Evolutionary conservation across 2,329 filamentous ascomycete species (phyloP), one percentile per base, ranked within the genome.

Genomic region (Gnomoniopsis sp.): DNA sequence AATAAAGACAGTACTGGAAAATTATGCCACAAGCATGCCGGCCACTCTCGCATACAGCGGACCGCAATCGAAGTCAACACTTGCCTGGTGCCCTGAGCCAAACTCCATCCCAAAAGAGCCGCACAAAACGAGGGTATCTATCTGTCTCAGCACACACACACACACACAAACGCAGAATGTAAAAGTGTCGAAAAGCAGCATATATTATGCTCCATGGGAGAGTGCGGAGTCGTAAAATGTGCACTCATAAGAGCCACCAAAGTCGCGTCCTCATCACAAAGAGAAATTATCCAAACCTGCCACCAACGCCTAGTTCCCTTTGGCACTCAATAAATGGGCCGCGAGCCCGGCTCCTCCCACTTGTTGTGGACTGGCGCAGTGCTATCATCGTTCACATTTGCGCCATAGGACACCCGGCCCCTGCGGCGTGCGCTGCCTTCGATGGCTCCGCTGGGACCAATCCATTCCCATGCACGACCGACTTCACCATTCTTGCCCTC

Each of bases 391-490:
- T 71, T 74, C 44, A 75, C 65, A 26, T 77, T 75, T 3, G 72
- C 66, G 8, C 72, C 74, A 68, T 72, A 77, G 1, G 81, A 83
- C 14, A 79, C 75, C n/a, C 82, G 74, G 2, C 77, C 80, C 36
- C 82, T 75, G 51, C 79, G 75, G 46, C 79, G 71, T 22, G 71
- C 72, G 34, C 69, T 63, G 56, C 26, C 59, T 43, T 60, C 72
- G 36, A 77, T 76, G 19, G 77, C 78, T 19, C 76, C 72, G 19
- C 79, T 75, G 15, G 84, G 82, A 1, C 86, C 86, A 62, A 88
- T 88, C 86, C 86, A 88, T 69, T 88, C 86, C 86, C 86, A 88
- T 1, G 85, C 86, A 30, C 85, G 77, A 30, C 84, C 84, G 33
- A 89, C 81, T 68, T 88, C 86, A 36, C 86, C 86, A 65, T 80